Percentiles rank a stretch among this genome's conserved stretches.
Evolutionary conservation across 2,329 filamentous ascomycete genomes (phyloP).

Genomic region (Colletotrichum camelliae): DNA sequence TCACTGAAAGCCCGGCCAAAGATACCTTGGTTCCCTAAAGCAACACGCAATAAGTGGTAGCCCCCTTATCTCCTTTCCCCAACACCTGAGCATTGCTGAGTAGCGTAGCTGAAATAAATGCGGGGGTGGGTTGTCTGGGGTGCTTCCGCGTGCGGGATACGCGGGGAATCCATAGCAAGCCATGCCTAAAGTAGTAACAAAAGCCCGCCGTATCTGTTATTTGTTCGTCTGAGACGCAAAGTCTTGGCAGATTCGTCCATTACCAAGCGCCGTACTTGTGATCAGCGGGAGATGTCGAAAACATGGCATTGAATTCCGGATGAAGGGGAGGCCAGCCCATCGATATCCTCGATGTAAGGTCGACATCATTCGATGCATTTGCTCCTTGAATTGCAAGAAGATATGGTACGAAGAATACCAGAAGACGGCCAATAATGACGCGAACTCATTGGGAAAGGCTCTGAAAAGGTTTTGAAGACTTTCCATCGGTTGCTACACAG

Average conservation of each 20-base stretch:
- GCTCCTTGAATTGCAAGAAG: background rate
- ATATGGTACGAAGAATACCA: background rate
- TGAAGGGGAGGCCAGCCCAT: background rate
- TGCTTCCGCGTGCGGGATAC: background rate
- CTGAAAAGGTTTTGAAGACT: background rate
- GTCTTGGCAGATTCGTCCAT: background rate
- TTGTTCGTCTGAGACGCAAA: background rate
- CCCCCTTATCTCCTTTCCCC: background rate
- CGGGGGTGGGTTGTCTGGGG: slow-evolving; percentile 16
- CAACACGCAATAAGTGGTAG: background rate
- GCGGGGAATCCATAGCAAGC: background rate
- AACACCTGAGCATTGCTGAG: background rate
- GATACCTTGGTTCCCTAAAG: background rate
- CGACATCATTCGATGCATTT: background rate
- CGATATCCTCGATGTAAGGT: background rate
- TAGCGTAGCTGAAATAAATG: background rate
- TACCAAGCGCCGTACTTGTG: background rate
- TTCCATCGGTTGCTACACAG: background rate
- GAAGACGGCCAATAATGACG: background rate
- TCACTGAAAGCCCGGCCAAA: background rate
- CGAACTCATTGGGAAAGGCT: background rate
- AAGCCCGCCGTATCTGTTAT: background rate
- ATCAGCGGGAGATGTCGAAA: background rate
- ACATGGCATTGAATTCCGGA: background rate
- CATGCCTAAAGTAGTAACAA: background rate